Percentiles rank a stretch among this genome's conserved stretches.
Conservation (phyloP, 768 basidiomycete species). For the Trametes sanguinea region DNA sequence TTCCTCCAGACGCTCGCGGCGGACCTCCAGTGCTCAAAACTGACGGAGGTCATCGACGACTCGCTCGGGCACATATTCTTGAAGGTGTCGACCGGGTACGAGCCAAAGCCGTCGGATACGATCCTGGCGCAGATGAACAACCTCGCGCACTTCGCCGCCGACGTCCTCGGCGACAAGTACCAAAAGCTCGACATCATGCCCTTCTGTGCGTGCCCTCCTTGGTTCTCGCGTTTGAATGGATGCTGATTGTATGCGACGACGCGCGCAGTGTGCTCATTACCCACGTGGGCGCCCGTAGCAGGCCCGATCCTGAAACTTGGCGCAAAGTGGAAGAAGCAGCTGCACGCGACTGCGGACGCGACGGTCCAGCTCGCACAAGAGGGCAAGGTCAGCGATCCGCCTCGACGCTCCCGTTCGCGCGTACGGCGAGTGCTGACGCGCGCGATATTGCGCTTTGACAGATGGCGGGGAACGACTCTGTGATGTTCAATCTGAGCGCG, state of each 20-base stretch:
- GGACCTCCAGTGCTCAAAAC: background rate
- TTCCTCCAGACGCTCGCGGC: conserved; percentile 11
- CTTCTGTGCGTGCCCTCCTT: background rate
- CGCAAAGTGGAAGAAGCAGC: conserved; percentile 19
- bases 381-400: conserved; percentile 3
- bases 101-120: conserved; percentile 10
- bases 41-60: conserved; percentile 17
- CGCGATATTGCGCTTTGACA: background rate
- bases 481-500: conserved; percentile 15
- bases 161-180: conserved; percentile 23
- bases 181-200: conserved; percentile 19
- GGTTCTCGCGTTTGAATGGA: background rate
- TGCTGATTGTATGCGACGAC: background rate
- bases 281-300: conserved; percentile 13
- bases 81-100: conserved; percentile 23
- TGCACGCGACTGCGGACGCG: conserved; percentile 20
- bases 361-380: conserved; percentile 18
- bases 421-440: background rate
- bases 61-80: conserved; percentile 18
- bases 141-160: conserved; percentile 23
- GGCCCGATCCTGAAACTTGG: conserved; percentile 18
- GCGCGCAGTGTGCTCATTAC: conserved; percentile 5
- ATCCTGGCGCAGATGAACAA: conserved; percentile 18
- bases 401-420: background rate
- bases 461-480: conserved; percentile 13